A percentile compares a stretch with the other conserved stretches of the same genome.
Evolutionary conservation across 495 filamentous ascomycete genomes (phyloP).

Genomic region (Lasiosphaeria miniovina): DNA sequence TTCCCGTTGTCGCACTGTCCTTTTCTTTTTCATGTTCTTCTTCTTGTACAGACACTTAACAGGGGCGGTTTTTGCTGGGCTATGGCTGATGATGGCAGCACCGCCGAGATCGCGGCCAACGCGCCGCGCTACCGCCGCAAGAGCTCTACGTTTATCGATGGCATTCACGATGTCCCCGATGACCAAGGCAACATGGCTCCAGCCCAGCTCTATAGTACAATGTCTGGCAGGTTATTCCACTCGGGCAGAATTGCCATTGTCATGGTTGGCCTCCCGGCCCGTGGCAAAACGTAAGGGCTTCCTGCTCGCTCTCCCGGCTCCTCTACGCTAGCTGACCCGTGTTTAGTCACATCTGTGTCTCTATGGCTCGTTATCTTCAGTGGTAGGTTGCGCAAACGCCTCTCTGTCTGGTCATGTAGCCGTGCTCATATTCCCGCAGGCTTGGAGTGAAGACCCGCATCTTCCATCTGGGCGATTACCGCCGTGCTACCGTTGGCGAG

Average conservation of each 20-base stretch:
- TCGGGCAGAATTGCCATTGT: conserved; percentile 96
- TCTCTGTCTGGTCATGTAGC: not conserved
- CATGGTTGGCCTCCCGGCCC: conserved; percentile 91
- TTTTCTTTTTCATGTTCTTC: no score
- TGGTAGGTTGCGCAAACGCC: conserved; percentile 57
- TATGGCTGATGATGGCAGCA: conserved; percentile 46
- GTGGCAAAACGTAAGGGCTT: conserved; percentile 84
- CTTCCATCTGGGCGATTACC: conserved; percentile 96
- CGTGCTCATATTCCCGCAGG: conserved; percentile 47
- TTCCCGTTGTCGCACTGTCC: no score
- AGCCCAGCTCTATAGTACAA: conserved; percentile 95
- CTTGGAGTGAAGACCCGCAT: conserved; percentile 96
- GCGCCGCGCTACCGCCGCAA: conserved; percentile 78
- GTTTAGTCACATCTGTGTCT: conserved; percentile 85
- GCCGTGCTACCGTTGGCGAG: conserved; percentile 81
- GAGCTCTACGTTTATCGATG: conserved; percentile 95
- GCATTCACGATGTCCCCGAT: conserved; percentile 88
- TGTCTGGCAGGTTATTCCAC: conserved; percentile 94
- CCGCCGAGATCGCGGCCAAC: conserved; percentile 82
- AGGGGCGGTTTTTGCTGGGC: not conserved
- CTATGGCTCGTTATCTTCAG: conserved; percentile 87
- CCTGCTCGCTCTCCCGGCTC: not conserved
- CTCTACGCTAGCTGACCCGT: conserved; percentile 22
- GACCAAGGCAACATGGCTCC: conserved; percentile 79
- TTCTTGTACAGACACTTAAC: not conserved